phyloP scores from a whole-genome alignment of 2,329 filamentous ascomycete genomes.

The Aspergillus sp. region DNA sequence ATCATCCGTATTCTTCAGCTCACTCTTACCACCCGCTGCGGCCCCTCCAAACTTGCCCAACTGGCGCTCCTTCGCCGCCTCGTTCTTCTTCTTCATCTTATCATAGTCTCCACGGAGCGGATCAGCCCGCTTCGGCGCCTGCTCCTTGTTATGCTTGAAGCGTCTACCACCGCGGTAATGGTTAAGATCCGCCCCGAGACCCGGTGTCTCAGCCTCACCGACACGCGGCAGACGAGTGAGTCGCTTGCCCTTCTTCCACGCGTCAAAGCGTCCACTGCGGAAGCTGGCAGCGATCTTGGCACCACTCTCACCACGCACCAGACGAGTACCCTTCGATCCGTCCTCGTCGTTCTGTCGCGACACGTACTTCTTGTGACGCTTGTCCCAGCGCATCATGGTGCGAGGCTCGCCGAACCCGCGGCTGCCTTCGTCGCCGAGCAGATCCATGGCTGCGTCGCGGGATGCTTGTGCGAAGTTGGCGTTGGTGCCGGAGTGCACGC shows the following conservation, averaged over 20 bases:
- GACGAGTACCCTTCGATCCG: conserved; percentile 72
- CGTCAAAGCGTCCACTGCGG: conserved; percentile 89
- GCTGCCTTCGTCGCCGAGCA: conserved; percentile 79
- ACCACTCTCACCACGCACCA: conserved; percentile 86
- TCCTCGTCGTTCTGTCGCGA: conserved; percentile 90
- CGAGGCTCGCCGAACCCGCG: conserved; percentile 77
- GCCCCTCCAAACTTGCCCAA: conserved; percentile 31
- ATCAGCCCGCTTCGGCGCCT: conserved; percentile 90
- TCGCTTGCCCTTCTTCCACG: conserved; percentile 85
- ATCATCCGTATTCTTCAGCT: conserved; percentile 80
- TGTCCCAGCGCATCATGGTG: conserved; percentile 89
- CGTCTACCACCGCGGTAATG: conserved; percentile 52
- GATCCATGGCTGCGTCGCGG: conserved; percentile 86
- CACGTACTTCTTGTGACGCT: conserved; percentile 95
- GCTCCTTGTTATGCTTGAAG: conserved; percentile 84
- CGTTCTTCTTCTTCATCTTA: conserved; percentile 83
- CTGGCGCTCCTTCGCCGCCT: conserved; percentile 75
- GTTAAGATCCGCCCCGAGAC: conserved; percentile 32
- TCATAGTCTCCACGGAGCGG: conserved; percentile 89
- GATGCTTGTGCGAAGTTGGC: conserved; percentile 85
- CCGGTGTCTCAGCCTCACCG: conserved; percentile 71
- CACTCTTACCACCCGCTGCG: conserved; percentile 68
- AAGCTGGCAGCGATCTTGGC: conserved; percentile 95
- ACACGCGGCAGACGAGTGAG: conserved; percentile 75
- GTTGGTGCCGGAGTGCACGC: conserved; percentile 78